Base-by-base conservation (phyloP, 2,329 filamentous ascomycete species). In the Penicillium decumbens region DNA sequence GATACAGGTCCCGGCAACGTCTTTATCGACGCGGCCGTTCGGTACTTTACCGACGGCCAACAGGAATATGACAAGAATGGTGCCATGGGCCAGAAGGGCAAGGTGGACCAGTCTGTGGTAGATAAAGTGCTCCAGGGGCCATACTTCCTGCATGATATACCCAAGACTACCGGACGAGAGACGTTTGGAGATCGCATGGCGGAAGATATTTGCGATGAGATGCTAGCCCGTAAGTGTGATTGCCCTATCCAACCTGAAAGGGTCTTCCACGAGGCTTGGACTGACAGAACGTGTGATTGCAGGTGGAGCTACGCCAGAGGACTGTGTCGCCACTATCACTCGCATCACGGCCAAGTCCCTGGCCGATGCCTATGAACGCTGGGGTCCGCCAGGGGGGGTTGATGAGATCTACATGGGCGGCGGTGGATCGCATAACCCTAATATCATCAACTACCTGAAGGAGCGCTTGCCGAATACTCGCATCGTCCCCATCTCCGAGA, bases 351-450 rank as follows among this genome's bases (percentile, higher is more conserved):
- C 79, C 0, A 73, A 80, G 62, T 74, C 78, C 29, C 79, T 81
- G 24, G 73, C 80, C 18, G 64, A 69, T 18, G 71, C 73, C 41
- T 75, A 75, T 55, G 64, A 66, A 20, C 73, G 75, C 25, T 79
- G 78, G 47, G 72, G 73, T 53, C 72, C 75, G 10, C 62, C 60
- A 25, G 65, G 68, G 56, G 58, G 70, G 38, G 65, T 79, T 46
- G 72, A 70, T 20, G 78, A 82, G 65, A 71, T 82, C 42, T 82
- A 77, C 68, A 76, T 82, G 72, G 80, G 79, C 61, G 80, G 80
- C n/a, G 77, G 77, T n/a, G 78, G 78, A 29, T 78, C 79, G 2
- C 72, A 74, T 54, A 81, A 82, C 59, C 75, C 77, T 3, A 80
- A 79, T 56, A 81, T 82, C 55, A 71, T 69, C 13, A 59, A 72